Conservation (phyloP, 352 stramenopile genomes). For the Phytophthora fragariae region DNA sequence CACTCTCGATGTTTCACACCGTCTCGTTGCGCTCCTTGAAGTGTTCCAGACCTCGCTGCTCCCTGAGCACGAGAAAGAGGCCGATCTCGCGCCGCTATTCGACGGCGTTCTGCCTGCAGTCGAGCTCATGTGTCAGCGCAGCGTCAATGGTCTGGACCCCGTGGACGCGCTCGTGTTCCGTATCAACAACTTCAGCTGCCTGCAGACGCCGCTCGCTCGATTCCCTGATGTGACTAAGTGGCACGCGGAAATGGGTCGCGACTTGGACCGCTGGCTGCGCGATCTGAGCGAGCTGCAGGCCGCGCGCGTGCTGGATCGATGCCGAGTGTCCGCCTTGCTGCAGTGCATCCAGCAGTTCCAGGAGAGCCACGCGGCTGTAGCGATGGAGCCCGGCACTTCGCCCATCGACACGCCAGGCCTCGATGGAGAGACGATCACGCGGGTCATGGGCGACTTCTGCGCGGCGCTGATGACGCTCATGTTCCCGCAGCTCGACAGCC, state of each 20-base stretch:
- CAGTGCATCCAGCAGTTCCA: conserved; percentile 51
- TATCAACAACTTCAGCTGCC: conserved; percentile 78
- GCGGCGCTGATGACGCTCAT: conserved; percentile 52
- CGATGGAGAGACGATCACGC: conserved; percentile 56
- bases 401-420: conserved; percentile 38
- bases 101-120: conserved; percentile 58
- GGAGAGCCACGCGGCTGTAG: conserved; percentile 28
- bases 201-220: conserved; percentile 52
- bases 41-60: conserved; percentile 69
- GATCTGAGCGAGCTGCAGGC: conserved; percentile 58
- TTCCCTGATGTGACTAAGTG: conserved; percentile 59
- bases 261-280: conserved; percentile 49
- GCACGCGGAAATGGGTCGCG: conserved; percentile 37
- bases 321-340: conserved; percentile 45
- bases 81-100: conserved; percentile 61
- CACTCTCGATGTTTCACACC: conserved; percentile 66
- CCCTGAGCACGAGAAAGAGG: conserved; percentile 56
- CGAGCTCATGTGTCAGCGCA: conserved; percentile 59
- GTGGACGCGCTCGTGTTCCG: conserved; percentile 72
- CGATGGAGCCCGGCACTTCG: conserved; percentile 6
- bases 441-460: conserved; percentile 66
- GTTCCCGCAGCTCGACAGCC: conserved; percentile 61
- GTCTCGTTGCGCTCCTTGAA: conserved; percentile 61
- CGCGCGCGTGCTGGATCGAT: conserved; percentile 57
- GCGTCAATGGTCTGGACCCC: conserved; percentile 42